These are phyloP conservation scores for Buddleja alternifolia DNA, from an alignment of 257 asterid genomes.

Conservation along the genomic window DNA sequence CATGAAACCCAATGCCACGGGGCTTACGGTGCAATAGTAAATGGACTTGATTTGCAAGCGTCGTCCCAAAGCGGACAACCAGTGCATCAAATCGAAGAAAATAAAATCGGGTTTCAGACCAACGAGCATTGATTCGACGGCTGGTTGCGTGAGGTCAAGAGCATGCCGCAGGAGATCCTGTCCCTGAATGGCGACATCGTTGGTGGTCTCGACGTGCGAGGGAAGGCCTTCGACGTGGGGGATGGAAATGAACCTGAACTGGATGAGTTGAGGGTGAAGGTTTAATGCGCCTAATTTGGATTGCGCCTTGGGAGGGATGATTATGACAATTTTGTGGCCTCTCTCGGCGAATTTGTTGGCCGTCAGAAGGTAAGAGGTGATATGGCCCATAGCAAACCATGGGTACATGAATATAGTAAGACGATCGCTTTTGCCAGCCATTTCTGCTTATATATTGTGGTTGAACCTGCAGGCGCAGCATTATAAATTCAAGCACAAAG, in stretches of 20 bases:
- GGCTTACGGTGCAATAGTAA: constrained; percentile 34
- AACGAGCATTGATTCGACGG: constrained; percentile 30
- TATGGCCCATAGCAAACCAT: constrained; percentile 67
- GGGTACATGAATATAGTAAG: constrained; percentile 52
- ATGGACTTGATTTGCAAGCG: constrained; percentile 44
- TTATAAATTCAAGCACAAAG: background rate
- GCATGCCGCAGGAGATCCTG: constrained; percentile 40
- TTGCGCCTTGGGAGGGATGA: constrained; percentile 38
- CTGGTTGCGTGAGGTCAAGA: constrained; percentile 48
- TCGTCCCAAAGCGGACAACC: constrained; percentile 54
- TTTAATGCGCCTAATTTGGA: constrained; percentile 34
- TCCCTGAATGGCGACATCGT: constrained; percentile 38
- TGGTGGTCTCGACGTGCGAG: constrained; percentile 47
- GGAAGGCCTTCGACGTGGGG: constrained; percentile 64
- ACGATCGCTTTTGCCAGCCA: background rate
- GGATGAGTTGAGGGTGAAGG: constrained; percentile 42
- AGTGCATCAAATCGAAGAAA: constrained; percentile 49
- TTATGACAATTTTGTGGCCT: constrained; percentile 48
- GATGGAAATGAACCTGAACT: constrained; percentile 40
- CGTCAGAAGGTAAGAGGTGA: constrained; percentile 44
- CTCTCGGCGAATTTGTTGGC: constrained; percentile 55
- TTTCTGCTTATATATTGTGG: background rate
- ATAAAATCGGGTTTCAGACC: constrained; percentile 43
- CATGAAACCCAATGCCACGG: constrained; percentile 39
- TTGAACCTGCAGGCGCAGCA: too few relatives aligned